A percentile compares a stretch with the other conserved stretches of the same genome.
Conservation (phyloP, 371 early-diverging fungal genomes). For the Actinomortierella wolfii region DNA sequence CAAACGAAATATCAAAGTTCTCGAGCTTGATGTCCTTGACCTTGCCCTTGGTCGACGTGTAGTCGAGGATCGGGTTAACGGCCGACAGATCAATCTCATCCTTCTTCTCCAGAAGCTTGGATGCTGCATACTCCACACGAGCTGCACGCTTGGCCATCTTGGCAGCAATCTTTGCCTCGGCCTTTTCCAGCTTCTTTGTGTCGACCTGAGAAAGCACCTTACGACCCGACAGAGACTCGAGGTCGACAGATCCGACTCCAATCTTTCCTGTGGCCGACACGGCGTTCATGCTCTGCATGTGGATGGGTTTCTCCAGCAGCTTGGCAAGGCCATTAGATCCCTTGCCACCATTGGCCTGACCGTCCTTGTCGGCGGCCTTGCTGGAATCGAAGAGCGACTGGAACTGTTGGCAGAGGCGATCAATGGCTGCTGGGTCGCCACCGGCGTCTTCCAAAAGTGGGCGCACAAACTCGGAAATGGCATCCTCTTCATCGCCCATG, state of each 20-base stretch:
- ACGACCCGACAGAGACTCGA: slow-evolving; percentile 69
- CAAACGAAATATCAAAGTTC: slow-evolving; percentile 95
- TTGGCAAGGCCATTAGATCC: slow-evolving; percentile 38
- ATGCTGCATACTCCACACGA: slow-evolving; percentile 75
- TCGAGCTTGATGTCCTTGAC: slow-evolving; percentile 95
- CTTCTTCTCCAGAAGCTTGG: slow-evolving; percentile 73
- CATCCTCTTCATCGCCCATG: slow-evolving; percentile 66
- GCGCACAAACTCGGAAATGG: slow-evolving; percentile 81
- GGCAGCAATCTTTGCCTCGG: slow-evolving; percentile 90
- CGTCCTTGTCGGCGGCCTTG: slow-evolving; percentile 17
- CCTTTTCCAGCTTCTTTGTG: slow-evolving; percentile 87
- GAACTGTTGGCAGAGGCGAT: slow-evolving; percentile 66
- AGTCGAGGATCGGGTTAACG: slow-evolving; percentile 85
- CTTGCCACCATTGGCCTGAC: slow-evolving; percentile 37
- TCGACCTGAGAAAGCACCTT: slow-evolving; percentile 88
- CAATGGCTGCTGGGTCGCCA: slow-evolving; percentile 63
- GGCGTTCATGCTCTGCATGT: slow-evolving; percentile 58
- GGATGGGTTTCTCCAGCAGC: slow-evolving; percentile 60
- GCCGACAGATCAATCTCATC: slow-evolving; percentile 71
- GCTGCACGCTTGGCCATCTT: slow-evolving; percentile 86
- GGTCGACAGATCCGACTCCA: slow-evolving; percentile 56
- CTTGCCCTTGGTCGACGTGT: slow-evolving; percentile 82
- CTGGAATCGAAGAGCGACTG: slow-evolving; percentile 55
- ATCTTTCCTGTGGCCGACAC: slow-evolving; percentile 62
- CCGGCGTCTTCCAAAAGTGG: slow-evolving; percentile 87